These are phyloP conservation scores for Cutaneotrichosporon cutaneum DNA, from an alignment of 1,284 basidiomycete genomes.

Conservation along the genomic window DNA sequence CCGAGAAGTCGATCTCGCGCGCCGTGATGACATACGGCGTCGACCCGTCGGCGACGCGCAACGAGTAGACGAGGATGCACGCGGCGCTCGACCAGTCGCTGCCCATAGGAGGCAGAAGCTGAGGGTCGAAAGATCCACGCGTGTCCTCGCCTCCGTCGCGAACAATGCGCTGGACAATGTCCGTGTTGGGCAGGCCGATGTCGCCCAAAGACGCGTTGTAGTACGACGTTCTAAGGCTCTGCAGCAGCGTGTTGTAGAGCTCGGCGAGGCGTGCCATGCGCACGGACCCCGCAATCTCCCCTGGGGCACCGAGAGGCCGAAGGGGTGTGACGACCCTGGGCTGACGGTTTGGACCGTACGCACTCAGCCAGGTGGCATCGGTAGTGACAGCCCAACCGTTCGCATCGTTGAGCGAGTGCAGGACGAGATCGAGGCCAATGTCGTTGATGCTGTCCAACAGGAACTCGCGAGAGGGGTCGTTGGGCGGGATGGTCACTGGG, in stretches of 20 bases:
- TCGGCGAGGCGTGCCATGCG: conserved; percentile 12
- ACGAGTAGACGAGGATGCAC: conserved; percentile 21
- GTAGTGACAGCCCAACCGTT: conserved; percentile 19
- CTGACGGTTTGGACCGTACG: conserved; percentile 1
- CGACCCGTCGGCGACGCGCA: conserved; percentile 17
- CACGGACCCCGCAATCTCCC: conserved; percentile 6
- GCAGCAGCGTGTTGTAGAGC: conserved; percentile 14
- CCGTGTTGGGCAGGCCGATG: conserved; percentile 15
- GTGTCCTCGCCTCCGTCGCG: conserved; percentile 13
- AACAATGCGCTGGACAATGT: conserved; percentile 22
- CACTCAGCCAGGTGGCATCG: conserved; percentile 14
- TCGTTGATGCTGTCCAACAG: conserved; percentile 13
- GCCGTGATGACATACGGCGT: conserved; percentile 8
- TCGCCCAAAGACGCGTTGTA: conserved; percentile 8
- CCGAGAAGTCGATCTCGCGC: conserved; percentile 20
- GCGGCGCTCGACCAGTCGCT: conserved; percentile 20
- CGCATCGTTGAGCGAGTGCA: conserved; percentile 10
- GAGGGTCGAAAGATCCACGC: conserved; percentile 5
- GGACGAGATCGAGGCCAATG: conserved; percentile 11
- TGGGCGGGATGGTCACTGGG: conserved; percentile 16
- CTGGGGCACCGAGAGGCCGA: neutral
- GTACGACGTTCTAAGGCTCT: conserved; percentile 3
- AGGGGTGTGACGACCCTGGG: conserved; percentile 6
- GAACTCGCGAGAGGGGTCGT: conserved; percentile 8
- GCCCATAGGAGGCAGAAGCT: conserved; percentile 10